Evolutionary conservation across 2,329 filamentous ascomycete species (phyloP).

Genomic region (Claviceps pusilla): DNA sequence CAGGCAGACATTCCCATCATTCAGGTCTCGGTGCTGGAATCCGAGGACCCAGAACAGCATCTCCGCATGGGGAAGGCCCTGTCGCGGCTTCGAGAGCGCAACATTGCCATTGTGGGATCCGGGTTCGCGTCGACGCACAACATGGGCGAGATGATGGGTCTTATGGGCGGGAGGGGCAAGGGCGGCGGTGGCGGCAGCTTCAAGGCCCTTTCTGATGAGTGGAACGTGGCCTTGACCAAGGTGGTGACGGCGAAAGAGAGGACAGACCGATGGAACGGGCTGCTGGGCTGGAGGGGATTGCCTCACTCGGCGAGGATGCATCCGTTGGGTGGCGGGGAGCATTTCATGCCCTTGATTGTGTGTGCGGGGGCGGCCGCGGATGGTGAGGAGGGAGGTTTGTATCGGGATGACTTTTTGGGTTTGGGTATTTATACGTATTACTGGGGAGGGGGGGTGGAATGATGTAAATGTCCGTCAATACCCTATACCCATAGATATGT

Average conservation of each 20-base stretch:
- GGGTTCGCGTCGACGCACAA: constrained; percentile 47
- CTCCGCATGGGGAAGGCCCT: constrained; percentile 39
- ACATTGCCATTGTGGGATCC: constrained; percentile 45
- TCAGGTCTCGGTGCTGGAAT: constrained; percentile 39
- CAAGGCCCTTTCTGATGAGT: constrained; percentile 18
- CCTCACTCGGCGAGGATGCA: constrained; percentile 37
- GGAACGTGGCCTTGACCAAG: constrained; percentile 31
- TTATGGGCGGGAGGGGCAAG: constrained; percentile 10
- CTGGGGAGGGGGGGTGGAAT: background rate
- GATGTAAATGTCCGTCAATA: background rate
- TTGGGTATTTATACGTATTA: background rate
- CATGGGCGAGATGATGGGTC: constrained; percentile 28
- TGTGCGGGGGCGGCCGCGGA: constrained; percentile 33
- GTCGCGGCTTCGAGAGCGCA: constrained; percentile 30
- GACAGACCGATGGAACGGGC: constrained; percentile 22
- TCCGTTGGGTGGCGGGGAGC: constrained; percentile 37
- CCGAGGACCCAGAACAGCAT: constrained; percentile 34
- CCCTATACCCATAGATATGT: too few species aligned
- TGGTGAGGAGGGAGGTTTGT: background rate
- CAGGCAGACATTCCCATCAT: constrained; percentile 37
- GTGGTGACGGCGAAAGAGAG: constrained; percentile 21
- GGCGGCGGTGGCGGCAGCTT: constrained; percentile 7
- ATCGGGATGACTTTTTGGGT: background rate
- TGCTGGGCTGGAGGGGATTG: constrained; percentile 33
- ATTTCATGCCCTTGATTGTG: constrained; percentile 44